Percentiles rank a stretch among this genome's conserved stretches.
phyloP scores from a whole-genome alignment of 2,329 filamentous ascomycete genomes.

The Hypomyces perniciosus region DNA sequence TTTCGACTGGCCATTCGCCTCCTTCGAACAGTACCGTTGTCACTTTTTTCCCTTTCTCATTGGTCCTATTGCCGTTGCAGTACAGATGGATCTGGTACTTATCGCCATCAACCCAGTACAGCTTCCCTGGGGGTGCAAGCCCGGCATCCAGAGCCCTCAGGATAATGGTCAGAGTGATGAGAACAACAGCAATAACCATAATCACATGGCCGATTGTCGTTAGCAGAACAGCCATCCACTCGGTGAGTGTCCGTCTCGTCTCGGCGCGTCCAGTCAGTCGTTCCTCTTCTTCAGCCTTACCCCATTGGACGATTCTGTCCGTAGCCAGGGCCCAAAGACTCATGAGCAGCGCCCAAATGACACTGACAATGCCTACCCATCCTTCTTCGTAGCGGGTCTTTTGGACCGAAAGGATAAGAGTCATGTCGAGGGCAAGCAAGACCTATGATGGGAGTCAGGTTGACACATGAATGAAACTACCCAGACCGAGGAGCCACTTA shows the following conservation, averaged over 20 bases:
- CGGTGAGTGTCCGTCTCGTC: conserved; percentile 69
- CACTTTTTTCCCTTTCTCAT: conserved; percentile 44
- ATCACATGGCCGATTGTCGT: conserved; percentile 66
- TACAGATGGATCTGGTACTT: conserved; percentile 85
- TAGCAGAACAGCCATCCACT: conserved; percentile 77
- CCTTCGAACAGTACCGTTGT: conserved; percentile 84
- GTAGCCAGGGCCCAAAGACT: conserved; percentile 71
- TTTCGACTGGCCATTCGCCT: conserved; percentile 72
- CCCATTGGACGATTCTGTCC: conserved; percentile 81
- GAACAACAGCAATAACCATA: conserved; percentile 61
- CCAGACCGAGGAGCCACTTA: conserved; percentile 12
- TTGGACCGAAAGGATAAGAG: conserved; percentile 71
- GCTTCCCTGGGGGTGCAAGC: conserved; percentile 64
- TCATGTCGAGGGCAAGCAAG: conserved; percentile 54
- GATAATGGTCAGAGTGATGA: conserved; percentile 74
- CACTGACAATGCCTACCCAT: conserved; percentile 83
- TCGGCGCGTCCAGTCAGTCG: conserved; percentile 85
- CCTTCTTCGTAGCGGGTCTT: conserved; percentile 76
- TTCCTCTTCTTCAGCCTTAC: conserved; percentile 88
- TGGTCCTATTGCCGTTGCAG: conserved; percentile 66
- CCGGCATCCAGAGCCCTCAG: conserved; percentile 75
- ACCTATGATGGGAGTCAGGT: conserved; percentile 30
- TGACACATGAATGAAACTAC: conserved; percentile 42
- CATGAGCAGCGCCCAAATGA: conserved; percentile 74
- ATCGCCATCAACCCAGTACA: conserved; percentile 73